Conservation (phyloP, 768 basidiomycete species). For the Psilocybe cyanescens region DNA sequence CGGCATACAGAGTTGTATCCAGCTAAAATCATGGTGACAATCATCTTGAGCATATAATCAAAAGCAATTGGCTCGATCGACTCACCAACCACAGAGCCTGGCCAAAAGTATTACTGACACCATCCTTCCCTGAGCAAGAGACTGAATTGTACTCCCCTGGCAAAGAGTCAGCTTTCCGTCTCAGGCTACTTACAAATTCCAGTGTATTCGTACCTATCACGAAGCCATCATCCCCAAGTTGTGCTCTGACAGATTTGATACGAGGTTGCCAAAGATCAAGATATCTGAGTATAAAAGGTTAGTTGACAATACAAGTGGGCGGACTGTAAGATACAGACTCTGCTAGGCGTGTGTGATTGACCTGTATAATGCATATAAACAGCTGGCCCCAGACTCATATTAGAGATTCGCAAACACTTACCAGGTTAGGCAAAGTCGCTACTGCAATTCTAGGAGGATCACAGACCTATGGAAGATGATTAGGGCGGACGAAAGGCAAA, state of each 20-base stretch:
- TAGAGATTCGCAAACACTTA: constrained; percentile 21
- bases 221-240: constrained; percentile 52
- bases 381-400: background rate
- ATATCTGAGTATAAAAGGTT: constrained; percentile 36
- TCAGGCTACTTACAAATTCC: background rate
- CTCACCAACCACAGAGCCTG: constrained; percentile 55
- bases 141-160: constrained; percentile 60
- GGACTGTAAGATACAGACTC: constrained; percentile 32
- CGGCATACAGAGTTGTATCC: constrained; percentile 50
- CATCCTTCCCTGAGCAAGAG: constrained; percentile 52
- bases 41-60: background rate
- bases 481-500: background rate
- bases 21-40: constrained; percentile 28
- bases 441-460: constrained; percentile 45
- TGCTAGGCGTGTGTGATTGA: constrained; percentile 56
- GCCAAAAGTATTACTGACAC: constrained; percentile 57
- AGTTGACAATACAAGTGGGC: background rate
- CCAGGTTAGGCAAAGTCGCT: constrained; percentile 54
- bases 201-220: constrained; percentile 39
- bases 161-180: background rate
- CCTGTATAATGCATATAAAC: constrained; percentile 31
- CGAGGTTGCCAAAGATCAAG: constrained; percentile 61
- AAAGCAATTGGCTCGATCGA: background rate
- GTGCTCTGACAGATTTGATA: constrained; percentile 47
- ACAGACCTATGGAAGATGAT: constrained; percentile 34